Conservation (phyloP, 345 rosid species). For the Gynandropsis gynandra region DNA sequence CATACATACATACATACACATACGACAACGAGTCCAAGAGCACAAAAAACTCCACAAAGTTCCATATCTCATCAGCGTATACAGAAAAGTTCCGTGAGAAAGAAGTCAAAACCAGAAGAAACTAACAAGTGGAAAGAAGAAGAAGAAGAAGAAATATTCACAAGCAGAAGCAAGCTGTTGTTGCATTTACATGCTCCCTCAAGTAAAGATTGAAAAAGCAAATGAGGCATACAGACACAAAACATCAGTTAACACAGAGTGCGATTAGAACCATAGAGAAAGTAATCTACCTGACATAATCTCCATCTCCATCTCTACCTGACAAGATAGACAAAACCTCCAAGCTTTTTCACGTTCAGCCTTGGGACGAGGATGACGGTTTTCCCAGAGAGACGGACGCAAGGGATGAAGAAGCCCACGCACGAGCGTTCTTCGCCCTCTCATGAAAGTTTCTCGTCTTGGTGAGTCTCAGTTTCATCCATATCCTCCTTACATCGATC, state of each 20-base stretch:
- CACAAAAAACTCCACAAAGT: background rate
- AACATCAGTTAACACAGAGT: background rate
- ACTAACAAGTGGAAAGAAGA: slow-evolving; percentile 16
- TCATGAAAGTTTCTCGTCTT: slow-evolving; percentile 74
- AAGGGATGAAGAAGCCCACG: slow-evolving; percentile 71
- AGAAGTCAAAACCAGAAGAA: slow-evolving; percentile 30
- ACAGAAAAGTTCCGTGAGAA: slow-evolving; percentile 2
- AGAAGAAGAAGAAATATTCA: slow-evolving; percentile 14
- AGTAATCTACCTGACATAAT: slow-evolving; percentile 13
- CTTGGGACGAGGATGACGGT: slow-evolving; percentile 53
- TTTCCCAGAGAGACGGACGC: slow-evolving; percentile 82
- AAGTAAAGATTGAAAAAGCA: background rate
- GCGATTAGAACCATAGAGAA: background rate
- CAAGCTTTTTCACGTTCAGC: slow-evolving; percentile 13
- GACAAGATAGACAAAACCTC: slow-evolving; percentile 18
- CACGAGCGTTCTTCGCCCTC: slow-evolving; percentile 64
- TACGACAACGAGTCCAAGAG: background rate
- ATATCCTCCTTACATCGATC: slow-evolving; percentile 78
- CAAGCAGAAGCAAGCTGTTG: slow-evolving; percentile 28
- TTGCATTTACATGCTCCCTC: slow-evolving; percentile 51
- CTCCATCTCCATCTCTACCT: too few relatives aligned
- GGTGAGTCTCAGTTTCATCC: slow-evolving; percentile 62
- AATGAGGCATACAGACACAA: background rate
- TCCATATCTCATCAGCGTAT: background rate
- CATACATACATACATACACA: background rate